Percentiles rank a stretch among this genome's conserved stretches.
Conservation (phyloP, 306 rosid genomes). For the Inga oerstediana region DNA sequence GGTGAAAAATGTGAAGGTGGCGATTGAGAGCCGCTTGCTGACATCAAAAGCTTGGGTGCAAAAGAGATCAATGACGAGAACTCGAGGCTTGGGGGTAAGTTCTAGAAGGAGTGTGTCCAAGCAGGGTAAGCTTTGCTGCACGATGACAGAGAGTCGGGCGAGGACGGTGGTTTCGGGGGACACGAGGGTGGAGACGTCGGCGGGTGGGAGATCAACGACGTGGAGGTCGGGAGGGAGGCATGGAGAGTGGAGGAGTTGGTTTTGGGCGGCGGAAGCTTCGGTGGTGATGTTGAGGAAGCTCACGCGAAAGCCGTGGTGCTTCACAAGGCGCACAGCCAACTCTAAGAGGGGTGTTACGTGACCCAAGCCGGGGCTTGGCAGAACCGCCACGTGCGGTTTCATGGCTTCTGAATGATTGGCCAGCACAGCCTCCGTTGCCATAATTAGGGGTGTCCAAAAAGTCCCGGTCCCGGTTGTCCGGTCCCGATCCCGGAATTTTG, state of each 20-base stretch:
- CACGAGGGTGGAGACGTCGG: conserved; percentile 21
- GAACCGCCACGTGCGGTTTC: conserved; percentile 35
- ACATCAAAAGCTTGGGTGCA: conserved; percentile 52
- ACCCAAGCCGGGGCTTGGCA: conserved; percentile 57
- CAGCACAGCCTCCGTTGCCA: neutral
- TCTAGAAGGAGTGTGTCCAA: conserved; percentile 32
- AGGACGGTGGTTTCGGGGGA: neutral
- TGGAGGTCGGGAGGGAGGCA: conserved; percentile 35
- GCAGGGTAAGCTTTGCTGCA: conserved; percentile 25
- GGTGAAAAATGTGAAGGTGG: conserved; percentile 44
- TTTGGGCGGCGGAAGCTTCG: conserved; percentile 49
- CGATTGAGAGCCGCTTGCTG: conserved; percentile 33
- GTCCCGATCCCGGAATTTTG: too few species aligned
- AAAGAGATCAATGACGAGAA: conserved; percentile 46
- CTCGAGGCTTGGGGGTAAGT: conserved; percentile 29
- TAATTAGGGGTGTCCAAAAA: too few species aligned
- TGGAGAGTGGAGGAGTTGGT: conserved; percentile 38
- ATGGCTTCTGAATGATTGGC: neutral
- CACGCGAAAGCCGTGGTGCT: conserved; percentile 34
- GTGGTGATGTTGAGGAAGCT: conserved; percentile 59
- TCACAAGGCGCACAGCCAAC: conserved; percentile 42
- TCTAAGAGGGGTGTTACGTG: conserved; percentile 49
- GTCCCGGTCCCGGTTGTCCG: too few species aligned
- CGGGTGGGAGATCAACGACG: conserved; percentile 44
- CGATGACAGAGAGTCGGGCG: conserved; percentile 35